A percentile compares a stretch with the other conserved stretches of the same genome.
Conservation (phyloP, 2,329 filamentous ascomycete genomes). For the Penicillium verrucosum region DNA sequence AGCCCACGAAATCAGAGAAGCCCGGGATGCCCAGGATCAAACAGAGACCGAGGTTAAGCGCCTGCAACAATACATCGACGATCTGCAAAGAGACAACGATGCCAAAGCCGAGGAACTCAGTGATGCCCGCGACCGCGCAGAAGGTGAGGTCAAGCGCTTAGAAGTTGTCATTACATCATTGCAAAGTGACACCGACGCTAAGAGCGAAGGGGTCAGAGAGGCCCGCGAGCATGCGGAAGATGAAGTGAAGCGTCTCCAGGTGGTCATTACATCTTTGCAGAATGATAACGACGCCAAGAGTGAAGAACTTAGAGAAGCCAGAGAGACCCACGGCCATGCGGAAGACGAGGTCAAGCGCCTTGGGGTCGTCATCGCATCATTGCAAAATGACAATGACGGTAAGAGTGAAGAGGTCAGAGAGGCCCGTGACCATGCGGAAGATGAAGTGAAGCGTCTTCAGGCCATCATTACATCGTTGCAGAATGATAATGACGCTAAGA, state of each 20-base stretch:
- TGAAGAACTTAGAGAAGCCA: neutral
- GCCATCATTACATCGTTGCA: neutral
- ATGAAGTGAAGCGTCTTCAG: neutral
- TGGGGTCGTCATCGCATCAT: neutral
- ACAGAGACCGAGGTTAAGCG: constrained; percentile 17
- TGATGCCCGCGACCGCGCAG: constrained; percentile 17
- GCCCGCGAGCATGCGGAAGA: constrained; percentile 17
- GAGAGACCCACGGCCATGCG: neutral
- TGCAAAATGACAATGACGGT: neutral
- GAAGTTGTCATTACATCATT: constrained; percentile 16
- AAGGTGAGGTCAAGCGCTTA: constrained; percentile 14
- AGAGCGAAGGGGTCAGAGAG: neutral
- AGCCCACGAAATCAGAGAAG: constrained; percentile 21
- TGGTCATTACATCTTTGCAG: constrained; percentile 7
- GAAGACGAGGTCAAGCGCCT: neutral
- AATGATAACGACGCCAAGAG: neutral
- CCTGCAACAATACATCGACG: constrained; percentile 52
- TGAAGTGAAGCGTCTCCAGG: constrained; percentile 29
- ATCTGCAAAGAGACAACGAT: constrained; percentile 29
- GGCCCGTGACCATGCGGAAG: neutral
- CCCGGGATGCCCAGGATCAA: constrained; percentile 21
- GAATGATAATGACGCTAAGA: neutral
- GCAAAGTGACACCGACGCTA: neutral
- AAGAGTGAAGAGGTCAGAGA: neutral
- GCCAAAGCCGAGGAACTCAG: constrained; percentile 12